phyloP scores from a whole-genome alignment of 345 rosid species.

The Eutrema japonicum region DNA sequence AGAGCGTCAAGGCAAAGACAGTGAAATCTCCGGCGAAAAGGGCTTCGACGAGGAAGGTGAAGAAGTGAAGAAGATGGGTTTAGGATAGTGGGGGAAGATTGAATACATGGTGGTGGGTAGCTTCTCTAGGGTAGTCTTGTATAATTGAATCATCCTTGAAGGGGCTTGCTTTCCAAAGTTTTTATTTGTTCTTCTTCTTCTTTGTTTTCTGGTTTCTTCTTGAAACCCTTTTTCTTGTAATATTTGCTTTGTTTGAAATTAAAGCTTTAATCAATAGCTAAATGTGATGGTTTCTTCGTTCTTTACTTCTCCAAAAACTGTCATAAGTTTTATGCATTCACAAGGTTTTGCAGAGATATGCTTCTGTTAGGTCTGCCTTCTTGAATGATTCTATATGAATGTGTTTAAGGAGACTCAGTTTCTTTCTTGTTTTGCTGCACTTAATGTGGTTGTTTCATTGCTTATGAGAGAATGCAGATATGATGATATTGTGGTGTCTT shows the following conservation, averaged over 20 bases:
- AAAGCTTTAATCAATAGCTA: slow-evolving; percentile 38
- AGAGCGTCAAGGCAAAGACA: slow-evolving; percentile 54
- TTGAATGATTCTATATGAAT: neutral
- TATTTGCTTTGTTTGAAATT: slow-evolving; percentile 35
- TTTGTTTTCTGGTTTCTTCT: slow-evolving; percentile 22
- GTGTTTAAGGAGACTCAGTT: neutral
- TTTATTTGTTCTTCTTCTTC: neutral
- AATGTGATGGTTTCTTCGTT: slow-evolving; percentile 10
- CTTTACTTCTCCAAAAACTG: neutral
- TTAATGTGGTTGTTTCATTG: neutral
- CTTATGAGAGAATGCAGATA: slow-evolving; percentile 14
- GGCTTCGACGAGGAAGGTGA: slow-evolving; percentile 49
- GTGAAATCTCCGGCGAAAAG: slow-evolving; percentile 69
- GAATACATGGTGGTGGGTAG: slow-evolving; percentile 33
- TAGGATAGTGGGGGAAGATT: slow-evolving; percentile 30
- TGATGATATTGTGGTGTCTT: neutral
- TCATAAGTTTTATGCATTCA: neutral
- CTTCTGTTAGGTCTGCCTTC: neutral
- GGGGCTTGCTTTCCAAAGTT: slow-evolving; percentile 39
- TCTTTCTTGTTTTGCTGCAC: slow-evolving; percentile 12
- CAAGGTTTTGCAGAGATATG: slow-evolving; percentile 4
- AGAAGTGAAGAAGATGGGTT: slow-evolving; percentile 42
- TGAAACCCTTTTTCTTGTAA: slow-evolving; percentile 19
- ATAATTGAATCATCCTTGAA: slow-evolving; percentile 44
- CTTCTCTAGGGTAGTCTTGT: slow-evolving; percentile 47